Percentiles rank a stretch among this genome's conserved stretches.
Conservation (phyloP, 176 grass and related monocot species). For the Eragrostis nindensis region DNA sequence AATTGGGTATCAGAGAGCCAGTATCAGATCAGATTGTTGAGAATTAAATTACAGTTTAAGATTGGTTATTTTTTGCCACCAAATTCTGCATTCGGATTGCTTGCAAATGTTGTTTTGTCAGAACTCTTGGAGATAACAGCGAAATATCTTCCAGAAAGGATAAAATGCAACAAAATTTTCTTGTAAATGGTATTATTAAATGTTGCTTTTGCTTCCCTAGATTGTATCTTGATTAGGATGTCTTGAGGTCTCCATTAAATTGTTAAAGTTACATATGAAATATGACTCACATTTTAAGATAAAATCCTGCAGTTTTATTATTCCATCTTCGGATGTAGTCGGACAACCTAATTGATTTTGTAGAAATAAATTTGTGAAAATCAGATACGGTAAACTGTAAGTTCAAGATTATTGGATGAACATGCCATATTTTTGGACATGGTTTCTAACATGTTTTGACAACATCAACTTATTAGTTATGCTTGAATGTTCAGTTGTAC, state of each 20-base stretch:
- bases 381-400: background rate
- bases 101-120: background rate
- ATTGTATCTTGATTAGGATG: background rate
- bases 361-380: background rate
- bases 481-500: background rate
- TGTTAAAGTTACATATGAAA: background rate
- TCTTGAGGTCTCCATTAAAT: background rate
- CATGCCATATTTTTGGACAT: background rate
- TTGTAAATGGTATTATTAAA: slow-evolving; percentile 1
- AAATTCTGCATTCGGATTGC: background rate
- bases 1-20: background rate
- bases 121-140: background rate
- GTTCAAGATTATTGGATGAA: background rate
- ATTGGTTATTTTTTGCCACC: background rate
- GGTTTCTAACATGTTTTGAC: background rate
- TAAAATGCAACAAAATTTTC: background rate
- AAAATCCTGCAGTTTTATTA: background rate
- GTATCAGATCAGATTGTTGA: background rate
- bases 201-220: background rate
- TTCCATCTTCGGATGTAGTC: no score
- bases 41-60: background rate
- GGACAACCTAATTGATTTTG: background rate
- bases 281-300: background rate
- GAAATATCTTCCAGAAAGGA: background rate
- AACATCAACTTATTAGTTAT: background rate